A percentile compares a stretch with the other conserved stretches of the same genome.
phyloP scores from a whole-genome alignment of 2,329 filamentous ascomycete genomes.

The Cercospora janseana region DNA sequence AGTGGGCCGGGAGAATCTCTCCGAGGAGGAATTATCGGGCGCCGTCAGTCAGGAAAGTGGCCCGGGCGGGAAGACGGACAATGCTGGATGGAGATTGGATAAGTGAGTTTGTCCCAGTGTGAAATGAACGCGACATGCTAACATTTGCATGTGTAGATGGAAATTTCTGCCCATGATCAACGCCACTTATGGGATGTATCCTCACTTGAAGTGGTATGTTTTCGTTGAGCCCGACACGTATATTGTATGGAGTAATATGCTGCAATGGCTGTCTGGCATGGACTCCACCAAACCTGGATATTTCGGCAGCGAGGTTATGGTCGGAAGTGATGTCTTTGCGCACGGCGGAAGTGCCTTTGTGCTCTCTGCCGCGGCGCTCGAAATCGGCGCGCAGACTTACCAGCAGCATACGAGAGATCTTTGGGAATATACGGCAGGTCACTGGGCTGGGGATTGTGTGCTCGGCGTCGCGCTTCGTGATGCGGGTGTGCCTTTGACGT shows the following conservation, averaged over 20 bases:
- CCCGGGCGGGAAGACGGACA: constrained; percentile 31
- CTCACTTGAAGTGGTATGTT: constrained; percentile 57
- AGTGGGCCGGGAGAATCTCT: constrained; percentile 35
- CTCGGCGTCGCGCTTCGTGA: constrained; percentile 49
- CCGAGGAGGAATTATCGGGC: constrained; percentile 31
- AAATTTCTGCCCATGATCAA: constrained; percentile 52
- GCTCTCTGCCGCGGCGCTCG: constrained; percentile 43
- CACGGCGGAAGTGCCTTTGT: constrained; percentile 47
- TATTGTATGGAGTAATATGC: constrained; percentile 53
- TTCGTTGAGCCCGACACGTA: constrained; percentile 62
- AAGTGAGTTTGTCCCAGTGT: constrained; percentile 34
- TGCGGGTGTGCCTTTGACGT: constrained; percentile 46
- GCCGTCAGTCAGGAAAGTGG: constrained; percentile 26
- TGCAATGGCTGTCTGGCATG: constrained; percentile 54
- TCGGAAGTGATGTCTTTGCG: constrained; percentile 42
- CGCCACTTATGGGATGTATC: constrained; percentile 36
- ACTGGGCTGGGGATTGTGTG: constrained; percentile 56
- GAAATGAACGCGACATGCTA: too few relatives aligned
- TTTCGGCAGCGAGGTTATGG: constrained; percentile 55
- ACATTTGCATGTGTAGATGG: constrained; percentile 41
- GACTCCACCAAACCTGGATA: constrained; percentile 52
- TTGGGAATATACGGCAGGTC: constrained; percentile 44
- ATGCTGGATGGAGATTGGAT: constrained; percentile 39
- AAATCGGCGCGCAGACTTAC: constrained; percentile 40
- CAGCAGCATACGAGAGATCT: constrained; percentile 42